Evolutionary conservation across 768 basidiomycete species (phyloP).

Genomic region (Lentinus brumalis): DNA sequence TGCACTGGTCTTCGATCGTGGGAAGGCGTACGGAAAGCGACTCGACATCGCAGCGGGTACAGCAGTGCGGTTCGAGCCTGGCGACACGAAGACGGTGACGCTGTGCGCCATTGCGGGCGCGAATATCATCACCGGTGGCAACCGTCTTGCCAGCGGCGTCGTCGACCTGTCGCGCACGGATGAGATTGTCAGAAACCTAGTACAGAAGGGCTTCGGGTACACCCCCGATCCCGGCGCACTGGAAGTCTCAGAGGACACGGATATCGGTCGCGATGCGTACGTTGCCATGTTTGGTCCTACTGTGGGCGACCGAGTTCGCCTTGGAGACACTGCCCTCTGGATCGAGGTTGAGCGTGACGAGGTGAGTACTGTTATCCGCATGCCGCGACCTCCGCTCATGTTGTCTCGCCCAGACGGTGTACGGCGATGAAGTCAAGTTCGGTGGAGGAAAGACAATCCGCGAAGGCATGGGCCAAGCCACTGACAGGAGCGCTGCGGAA

Average conservation of each 20-base stretch:
- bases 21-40: constrained; percentile 76
- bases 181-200: constrained; percentile 46
- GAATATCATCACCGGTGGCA: constrained; percentile 77
- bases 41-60: constrained; percentile 95
- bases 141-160: constrained; percentile 62
- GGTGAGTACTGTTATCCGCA: constrained; percentile 37
- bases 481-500: constrained; percentile 63
- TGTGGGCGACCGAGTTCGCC: constrained; percentile 80
- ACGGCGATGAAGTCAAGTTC: constrained; percentile 98
- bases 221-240: constrained; percentile 63
- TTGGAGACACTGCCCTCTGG: constrained; percentile 92
- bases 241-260: constrained; percentile 51
- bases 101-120: constrained; percentile 79
- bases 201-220: constrained; percentile 72
- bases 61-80: constrained; percentile 95
- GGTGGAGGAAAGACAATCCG: constrained; percentile 95
- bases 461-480: constrained; percentile 96
- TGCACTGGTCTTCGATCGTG: constrained; percentile 79
- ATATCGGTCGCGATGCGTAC: constrained; percentile 72
- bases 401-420: constrained; percentile 57
- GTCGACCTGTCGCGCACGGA: constrained; percentile 48
- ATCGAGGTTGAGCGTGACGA: constrained; percentile 88
- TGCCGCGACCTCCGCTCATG: background rate
- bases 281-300: constrained; percentile 97
- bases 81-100: constrained; percentile 81